Evolutionary conservation across 2,329 filamentous ascomycete genomes (phyloP).

Genomic region (Fusarium poae): DNA sequence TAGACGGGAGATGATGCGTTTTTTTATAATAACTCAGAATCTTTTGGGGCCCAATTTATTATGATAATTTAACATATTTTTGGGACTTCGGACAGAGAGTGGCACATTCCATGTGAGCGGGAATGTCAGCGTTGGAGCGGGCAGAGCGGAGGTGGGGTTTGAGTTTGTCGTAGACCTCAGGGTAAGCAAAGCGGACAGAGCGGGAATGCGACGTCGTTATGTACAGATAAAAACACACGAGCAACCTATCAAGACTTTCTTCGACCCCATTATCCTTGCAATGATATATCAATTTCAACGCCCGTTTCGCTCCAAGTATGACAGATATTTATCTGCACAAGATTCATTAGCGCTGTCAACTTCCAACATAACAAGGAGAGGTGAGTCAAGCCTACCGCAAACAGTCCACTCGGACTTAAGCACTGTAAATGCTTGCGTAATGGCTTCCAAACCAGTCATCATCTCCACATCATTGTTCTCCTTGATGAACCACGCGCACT

Average conservation of each 20-base stretch:
- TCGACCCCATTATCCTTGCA: too few relatives aligned
- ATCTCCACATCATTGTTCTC: slow-evolving; percentile 16
- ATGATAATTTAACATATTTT: background rate
- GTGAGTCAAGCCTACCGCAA: background rate
- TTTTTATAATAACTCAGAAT: too few relatives aligned
- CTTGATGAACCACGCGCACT: slow-evolving; percentile 23
- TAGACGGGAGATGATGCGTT: too few relatives aligned
- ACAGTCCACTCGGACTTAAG: background rate
- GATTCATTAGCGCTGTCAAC: background rate
- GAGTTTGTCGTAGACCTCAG: too few relatives aligned
- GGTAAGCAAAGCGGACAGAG: background rate
- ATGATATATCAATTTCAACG: too few relatives aligned
- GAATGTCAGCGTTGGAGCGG: background rate
- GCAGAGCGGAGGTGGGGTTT: background rate
- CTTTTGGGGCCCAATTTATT: background rate
- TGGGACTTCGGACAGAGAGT: background rate
- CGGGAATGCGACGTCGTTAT: background rate
- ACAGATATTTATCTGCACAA: background rate
- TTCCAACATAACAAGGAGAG: background rate
- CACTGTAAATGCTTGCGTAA: background rate
- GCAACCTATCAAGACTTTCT: background rate
- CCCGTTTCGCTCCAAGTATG: background rate
- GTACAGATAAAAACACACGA: background rate
- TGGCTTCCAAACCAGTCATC: background rate
- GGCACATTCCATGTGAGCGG: too few relatives aligned